Evolutionary conservation across 2,329 filamentous ascomycete genomes (phyloP), one percentile per base, ranked within the genome.

Genomic region (Periconia macrospinosa): DNA sequence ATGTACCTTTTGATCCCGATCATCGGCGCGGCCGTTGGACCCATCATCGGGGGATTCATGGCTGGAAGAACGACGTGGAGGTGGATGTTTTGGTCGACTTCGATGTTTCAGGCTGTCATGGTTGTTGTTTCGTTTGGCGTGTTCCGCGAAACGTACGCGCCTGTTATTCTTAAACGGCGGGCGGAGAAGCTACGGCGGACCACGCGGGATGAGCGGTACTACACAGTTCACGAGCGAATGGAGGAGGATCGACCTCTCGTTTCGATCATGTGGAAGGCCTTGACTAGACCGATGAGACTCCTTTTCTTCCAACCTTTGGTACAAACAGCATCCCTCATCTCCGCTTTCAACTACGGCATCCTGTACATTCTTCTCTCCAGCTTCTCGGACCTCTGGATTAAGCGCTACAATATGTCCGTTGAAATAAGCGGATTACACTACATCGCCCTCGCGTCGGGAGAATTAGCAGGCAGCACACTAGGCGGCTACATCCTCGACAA

Each of bases 191-290:
- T 63, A 5, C 57, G 63, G 5, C 50, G 57, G 67, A 84, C 90
- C 54, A 89, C 83, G 57, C 79, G 84, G 6, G 78, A 89, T 43
- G 92, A 86, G 79, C 94, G 89, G 87, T 65, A 65, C 46, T 55
- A 62, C 41, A 65, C 78, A 6, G 51, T 65, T 0, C 63, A 68
- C 14, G 65, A 67, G 30, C 66, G 76, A n/a, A 7, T 55, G 3
- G 54, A 54, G 18, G 50, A 46, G 11, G 15, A 53, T 8, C 54
- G 50, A 15, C 51, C 54, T 0, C 18, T 58, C 2, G 6, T 50
- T 8, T 88, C 83, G 62, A 50, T 56, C 10, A 63, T 81, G 57
- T 52, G 65, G 9, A 71, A 65, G 6, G 69, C 75, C 18, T 71
- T 82, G 50, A 64, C 75, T 17, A 74, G 87, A 1, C 82, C 83